Evolutionary conservation across 352 stramenopile species (phyloP).

Genomic region (Globisporangium irregulare): DNA sequence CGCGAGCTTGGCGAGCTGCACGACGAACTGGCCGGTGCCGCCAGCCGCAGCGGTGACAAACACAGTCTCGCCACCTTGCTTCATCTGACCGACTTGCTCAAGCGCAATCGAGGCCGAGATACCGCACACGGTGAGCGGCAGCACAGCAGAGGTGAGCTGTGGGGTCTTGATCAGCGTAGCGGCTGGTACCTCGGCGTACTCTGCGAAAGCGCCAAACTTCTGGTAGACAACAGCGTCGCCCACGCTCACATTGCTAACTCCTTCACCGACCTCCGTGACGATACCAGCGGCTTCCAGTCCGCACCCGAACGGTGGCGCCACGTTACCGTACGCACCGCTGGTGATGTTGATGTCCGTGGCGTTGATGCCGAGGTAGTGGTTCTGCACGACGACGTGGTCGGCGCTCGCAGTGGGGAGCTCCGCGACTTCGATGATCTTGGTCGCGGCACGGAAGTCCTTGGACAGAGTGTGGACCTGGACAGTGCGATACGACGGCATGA

Average conservation of each 20-base stretch:
- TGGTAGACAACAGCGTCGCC: conserved; percentile 41
- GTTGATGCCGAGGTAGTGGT: conserved; percentile 58
- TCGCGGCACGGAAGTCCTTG: conserved; percentile 35
- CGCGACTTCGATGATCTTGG: conserved; percentile 22
- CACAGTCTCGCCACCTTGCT: conserved; percentile 43
- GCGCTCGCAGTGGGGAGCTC: conserved; percentile 23
- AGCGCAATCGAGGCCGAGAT: conserved; percentile 44
- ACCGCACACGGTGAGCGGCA: conserved; percentile 39
- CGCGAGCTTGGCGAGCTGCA: conserved; percentile 83
- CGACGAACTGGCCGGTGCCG: conserved; percentile 79
- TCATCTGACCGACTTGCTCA: conserved; percentile 56
- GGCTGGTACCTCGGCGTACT: conserved; percentile 43
- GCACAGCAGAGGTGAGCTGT: conserved; percentile 1
- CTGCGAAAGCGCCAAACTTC: conserved; percentile 48
- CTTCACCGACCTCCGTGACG: conserved; percentile 26
- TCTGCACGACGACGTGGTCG: conserved; percentile 38
- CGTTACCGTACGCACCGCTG: conserved; percentile 36
- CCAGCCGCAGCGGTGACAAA: conserved; percentile 59
- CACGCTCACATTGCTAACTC: conserved; percentile 44
- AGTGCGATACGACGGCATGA: conserved; percentile 31
- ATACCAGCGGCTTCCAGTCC: conserved; percentile 23
- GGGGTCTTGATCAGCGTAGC: conserved; percentile 29
- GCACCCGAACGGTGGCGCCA: conserved; percentile 38
- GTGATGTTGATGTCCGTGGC: conserved; percentile 57
- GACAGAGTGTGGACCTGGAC: conserved; percentile 40